Evolutionary conservation across 1,284 basidiomycete genomes (phyloP), one percentile per base, ranked within the genome.

Genomic region (Tylopilus sp.): DNA sequence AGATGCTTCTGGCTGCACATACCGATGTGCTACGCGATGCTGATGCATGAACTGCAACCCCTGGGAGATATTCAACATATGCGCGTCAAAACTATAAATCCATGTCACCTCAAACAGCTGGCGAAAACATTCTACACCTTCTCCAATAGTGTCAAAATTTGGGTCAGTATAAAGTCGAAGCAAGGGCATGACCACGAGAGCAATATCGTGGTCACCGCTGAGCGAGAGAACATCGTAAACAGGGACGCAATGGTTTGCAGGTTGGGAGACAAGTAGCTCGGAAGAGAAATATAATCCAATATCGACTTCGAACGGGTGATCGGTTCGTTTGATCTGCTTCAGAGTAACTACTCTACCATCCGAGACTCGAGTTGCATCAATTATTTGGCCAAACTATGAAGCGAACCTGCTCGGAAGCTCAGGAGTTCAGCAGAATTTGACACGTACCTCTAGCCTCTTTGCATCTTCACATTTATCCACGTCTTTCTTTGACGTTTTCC

Each of bases 341-440:
- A 65, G 24, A 17, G 40, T 46, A 5, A 63, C 57, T 3, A 45
- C 52, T 35, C 17, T 9, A 5, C 52, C 58, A 1, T 63, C 58
- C 0, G 33, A 48, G 17, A 28, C 24, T 2, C 55, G 61, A 7
- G n/a, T n/a, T n/a, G n/a, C n/a, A n/a, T n/a, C n/a, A n/a, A n/a
- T n/a, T n/a, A n/a, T n/a, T n/a, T n/a, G 49, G 5, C 53, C 61
- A 40, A 63, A 22, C n/a, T 66, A 25, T 9, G 10, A 25, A 33
- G 36, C n/a, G 31, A 14, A 41, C 13, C 15, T 24, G 28, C 11
- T 3, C 24, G 33, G n/a, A 29, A 5, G 22, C 14, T 17, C 15
- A 7, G 19, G 2, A 10, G n/a, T 39, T 22, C 10, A 8, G 2
- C 4, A 4, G 25, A 19, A 10, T 11, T 19, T 10, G 5, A 48